phyloP scores from a whole-genome alignment of 352 stramenopile genomes.

The Pythium rhizo-oryzae region DNA sequence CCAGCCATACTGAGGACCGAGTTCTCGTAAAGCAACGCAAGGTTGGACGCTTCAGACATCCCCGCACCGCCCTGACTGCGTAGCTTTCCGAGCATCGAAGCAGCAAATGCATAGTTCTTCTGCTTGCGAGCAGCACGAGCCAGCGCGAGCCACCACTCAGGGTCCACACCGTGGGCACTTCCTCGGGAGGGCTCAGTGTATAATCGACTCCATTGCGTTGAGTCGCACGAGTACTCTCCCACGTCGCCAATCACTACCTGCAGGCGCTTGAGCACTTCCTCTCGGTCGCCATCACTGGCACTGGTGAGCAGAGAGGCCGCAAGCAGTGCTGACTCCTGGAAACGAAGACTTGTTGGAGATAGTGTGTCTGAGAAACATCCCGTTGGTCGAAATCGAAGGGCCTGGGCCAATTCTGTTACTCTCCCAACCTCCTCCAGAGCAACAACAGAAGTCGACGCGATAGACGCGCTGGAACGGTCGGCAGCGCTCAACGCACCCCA shows the following conservation, averaged over 20 bases:
- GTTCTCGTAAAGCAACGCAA: slow-evolving; percentile 43
- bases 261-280: background rate
- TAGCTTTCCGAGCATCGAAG: slow-evolving; percentile 9
- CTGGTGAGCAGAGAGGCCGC: slow-evolving; percentile 7
- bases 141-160: slow-evolving; percentile 14
- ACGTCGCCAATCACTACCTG: slow-evolving; percentile 4
- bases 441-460: background rate
- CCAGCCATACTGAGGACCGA: slow-evolving; percentile 36
- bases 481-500: slow-evolving; percentile 17
- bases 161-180: background rate
- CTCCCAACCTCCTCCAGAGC: background rate
- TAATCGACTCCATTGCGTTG: slow-evolving; percentile 15
- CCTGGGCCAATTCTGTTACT: slow-evolving; percentile 2
- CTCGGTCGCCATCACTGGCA: background rate
- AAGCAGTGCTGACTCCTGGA: slow-evolving; percentile 7
- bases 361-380: slow-evolving; percentile 11
- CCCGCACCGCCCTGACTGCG: background rate
- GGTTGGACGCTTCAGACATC: background rate
- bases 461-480: slow-evolving; percentile 7
- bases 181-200: background rate
- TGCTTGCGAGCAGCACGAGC: slow-evolving; percentile 19
- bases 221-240: background rate
- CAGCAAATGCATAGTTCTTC: slow-evolving; percentile 24
- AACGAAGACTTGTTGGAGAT: background rate
- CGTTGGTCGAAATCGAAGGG: slow-evolving; percentile 14